Percentiles rank a stretch among this genome's conserved stretches.
These are phyloP conservation scores for Parmales sp. DNA, from an alignment of 108 stramenopile genomes.

Conservation along the genomic window DNA sequence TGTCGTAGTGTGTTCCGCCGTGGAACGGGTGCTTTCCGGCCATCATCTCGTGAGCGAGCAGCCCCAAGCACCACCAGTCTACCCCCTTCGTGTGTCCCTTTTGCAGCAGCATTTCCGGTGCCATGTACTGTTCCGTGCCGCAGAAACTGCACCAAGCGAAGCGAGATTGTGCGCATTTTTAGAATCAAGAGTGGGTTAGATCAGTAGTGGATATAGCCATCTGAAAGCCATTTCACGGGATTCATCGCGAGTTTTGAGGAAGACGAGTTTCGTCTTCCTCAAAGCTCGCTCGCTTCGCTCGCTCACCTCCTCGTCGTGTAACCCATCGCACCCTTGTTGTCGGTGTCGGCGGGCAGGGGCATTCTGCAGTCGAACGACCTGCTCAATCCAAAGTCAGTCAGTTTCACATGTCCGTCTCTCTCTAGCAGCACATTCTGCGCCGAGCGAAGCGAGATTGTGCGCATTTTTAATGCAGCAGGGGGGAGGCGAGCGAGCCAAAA, in stretches of 20 bases:
- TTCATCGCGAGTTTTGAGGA: too few relatives aligned
- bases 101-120: slow-evolving; percentile 31
- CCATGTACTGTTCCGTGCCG: slow-evolving; percentile 33
- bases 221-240: too few relatives aligned
- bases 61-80: slow-evolving; percentile 38
- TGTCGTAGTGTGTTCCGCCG: slow-evolving; percentile 25
- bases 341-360: neutral
- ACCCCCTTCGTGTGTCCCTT: slow-evolving; percentile 23
- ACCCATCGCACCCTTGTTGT: slow-evolving; percentile 5
- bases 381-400: slow-evolving; percentile 37
- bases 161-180: too few relatives aligned
- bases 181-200: too few relatives aligned
- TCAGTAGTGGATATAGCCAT: too few relatives aligned
- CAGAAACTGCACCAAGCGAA: slow-evolving; percentile 30
- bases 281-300: too few relatives aligned
- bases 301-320: too few relatives aligned
- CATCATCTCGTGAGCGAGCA: slow-evolving; percentile 32
- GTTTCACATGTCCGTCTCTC: slow-evolving; percentile 22
- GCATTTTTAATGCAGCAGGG: too few relatives aligned
- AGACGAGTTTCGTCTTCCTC: too few relatives aligned
- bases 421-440: slow-evolving; percentile 33
- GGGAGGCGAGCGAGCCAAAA: too few relatives aligned
- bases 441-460: too few relatives aligned
- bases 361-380: neutral
- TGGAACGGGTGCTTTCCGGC: slow-evolving; percentile 30